phyloP scores from a whole-genome alignment of 257 asterid genomes.

The Cruciata laevipes region DNA sequence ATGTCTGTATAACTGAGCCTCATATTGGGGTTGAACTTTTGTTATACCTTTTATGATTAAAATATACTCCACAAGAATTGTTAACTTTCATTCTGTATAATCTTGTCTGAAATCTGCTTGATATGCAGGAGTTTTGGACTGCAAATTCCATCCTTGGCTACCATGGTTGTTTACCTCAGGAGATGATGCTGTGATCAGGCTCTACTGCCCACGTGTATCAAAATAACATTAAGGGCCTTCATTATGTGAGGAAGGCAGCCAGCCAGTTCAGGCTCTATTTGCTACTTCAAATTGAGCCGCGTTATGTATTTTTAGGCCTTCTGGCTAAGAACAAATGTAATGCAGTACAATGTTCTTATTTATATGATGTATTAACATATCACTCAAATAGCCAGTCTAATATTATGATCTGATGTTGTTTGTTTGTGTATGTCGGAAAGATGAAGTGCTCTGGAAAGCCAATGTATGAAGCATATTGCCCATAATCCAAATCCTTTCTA shows the following conservation, averaged over 20 bases:
- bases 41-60: no score
- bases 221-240: constrained; percentile 6
- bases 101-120: not conserved
- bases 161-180: constrained; percentile 98
- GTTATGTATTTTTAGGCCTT: not conserved
- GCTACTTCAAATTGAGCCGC: not conserved
- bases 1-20: not conserved
- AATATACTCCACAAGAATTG: not conserved
- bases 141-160: constrained; percentile 94
- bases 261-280: not conserved
- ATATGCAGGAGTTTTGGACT: constrained; percentile 79
- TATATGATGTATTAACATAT: not conserved
- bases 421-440: no score
- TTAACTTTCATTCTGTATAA: not conserved
- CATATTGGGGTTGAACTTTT: no score
- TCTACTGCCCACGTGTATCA: constrained; percentile 64
- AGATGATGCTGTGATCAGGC: constrained; percentile 77
- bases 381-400: not conserved
- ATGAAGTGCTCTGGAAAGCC: no score
- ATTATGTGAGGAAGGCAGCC: not conserved
- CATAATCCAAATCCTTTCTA: no score
- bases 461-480: no score
- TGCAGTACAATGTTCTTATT: not conserved
- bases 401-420: not conserved
- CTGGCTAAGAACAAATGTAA: not conserved